Evolutionary conservation across 2,329 filamentous ascomycete species (phyloP).

Genomic region (Neofusicoccum sp.): DNA sequence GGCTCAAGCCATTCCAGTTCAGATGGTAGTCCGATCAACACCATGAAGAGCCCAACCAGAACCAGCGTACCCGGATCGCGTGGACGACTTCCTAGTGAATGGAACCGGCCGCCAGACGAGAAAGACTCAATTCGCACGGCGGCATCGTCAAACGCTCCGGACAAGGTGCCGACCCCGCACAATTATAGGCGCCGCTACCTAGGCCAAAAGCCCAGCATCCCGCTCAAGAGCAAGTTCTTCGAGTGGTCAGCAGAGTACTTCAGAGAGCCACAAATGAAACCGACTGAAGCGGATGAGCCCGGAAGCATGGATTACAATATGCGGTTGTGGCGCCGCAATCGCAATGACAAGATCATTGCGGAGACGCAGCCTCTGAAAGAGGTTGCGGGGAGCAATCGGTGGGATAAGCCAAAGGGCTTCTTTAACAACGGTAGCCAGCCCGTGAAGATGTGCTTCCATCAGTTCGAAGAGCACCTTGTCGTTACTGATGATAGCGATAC

Average conservation of each 20-base stretch:
- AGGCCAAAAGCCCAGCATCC: constrained; percentile 64
- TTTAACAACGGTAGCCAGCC: constrained; percentile 90
- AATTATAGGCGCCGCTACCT: constrained; percentile 68
- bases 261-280: constrained; percentile 97
- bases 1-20: constrained; percentile 31
- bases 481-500: constrained; percentile 93
- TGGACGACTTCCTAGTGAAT: constrained; percentile 58
- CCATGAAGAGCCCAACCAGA: constrained; percentile 21
- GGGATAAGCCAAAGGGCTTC: constrained; percentile 81
- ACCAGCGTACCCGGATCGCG: constrained; percentile 36
- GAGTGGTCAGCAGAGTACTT: constrained; percentile 98
- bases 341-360: constrained; percentile 89
- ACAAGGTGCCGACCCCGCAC: constrained; percentile 77
- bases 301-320: constrained; percentile 97
- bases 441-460: constrained; percentile 92
- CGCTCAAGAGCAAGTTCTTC: constrained; percentile 80
- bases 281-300: constrained; percentile 92
- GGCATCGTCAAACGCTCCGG: constrained; percentile 70
- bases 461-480: constrained; percentile 94
- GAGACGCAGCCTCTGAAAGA: constrained; percentile 94
- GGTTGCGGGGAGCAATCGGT: constrained; percentile 79
- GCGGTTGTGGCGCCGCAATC: constrained; percentile 85
- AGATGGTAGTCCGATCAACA: constrained; percentile 31
- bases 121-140: constrained; percentile 68
- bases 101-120: constrained; percentile 71